A percentile compares a stretch with the other conserved stretches of the same genome.
These are phyloP conservation scores for Eucommia ulmoides DNA, from an alignment of 257 asterid species.

Conservation along the genomic window DNA sequence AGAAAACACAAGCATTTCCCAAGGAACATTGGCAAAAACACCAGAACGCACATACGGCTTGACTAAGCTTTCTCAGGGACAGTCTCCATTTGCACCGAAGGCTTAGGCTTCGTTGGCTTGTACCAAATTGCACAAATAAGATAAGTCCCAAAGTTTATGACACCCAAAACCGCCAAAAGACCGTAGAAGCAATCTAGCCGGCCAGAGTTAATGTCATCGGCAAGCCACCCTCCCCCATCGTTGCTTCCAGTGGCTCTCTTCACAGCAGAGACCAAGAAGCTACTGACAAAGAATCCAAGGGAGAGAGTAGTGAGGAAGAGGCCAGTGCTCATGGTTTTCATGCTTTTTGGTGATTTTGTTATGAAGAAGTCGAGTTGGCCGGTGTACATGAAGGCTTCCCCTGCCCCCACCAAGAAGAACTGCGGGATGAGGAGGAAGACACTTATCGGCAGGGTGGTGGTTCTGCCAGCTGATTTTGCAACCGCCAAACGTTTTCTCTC, in stretches of 20 bases:
- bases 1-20: no score
- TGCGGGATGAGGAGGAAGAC: slow-evolving; percentile 76
- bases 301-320: slow-evolving; percentile 79
- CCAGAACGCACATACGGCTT: no score
- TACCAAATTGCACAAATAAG: slow-evolving; percentile 53
- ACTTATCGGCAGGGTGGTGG: slow-evolving; percentile 36
- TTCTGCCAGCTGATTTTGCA: slow-evolving; percentile 21
- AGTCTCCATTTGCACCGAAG: slow-evolving; percentile 2
- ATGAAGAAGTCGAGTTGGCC: slow-evolving; percentile 95
- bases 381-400: slow-evolving; percentile 85
- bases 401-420: slow-evolving; percentile 72
- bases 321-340: slow-evolving; percentile 96
- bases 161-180: slow-evolving; percentile 49
- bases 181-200: slow-evolving; percentile 75
- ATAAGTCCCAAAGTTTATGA: slow-evolving; percentile 43
- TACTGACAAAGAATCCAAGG: slow-evolving; percentile 71
- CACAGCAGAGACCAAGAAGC: slow-evolving; percentile 57
- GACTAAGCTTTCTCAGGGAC: background rate
- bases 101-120: slow-evolving; percentile 31
- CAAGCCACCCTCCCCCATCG: slow-evolving; percentile 64
- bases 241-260: slow-evolving; percentile 40
- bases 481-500: slow-evolving; percentile 58
- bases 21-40: no score
- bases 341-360: slow-evolving; percentile 81
- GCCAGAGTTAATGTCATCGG: slow-evolving; percentile 67